Conservation (phyloP, 306 rosid species). For the Neltuma alba region DNA sequence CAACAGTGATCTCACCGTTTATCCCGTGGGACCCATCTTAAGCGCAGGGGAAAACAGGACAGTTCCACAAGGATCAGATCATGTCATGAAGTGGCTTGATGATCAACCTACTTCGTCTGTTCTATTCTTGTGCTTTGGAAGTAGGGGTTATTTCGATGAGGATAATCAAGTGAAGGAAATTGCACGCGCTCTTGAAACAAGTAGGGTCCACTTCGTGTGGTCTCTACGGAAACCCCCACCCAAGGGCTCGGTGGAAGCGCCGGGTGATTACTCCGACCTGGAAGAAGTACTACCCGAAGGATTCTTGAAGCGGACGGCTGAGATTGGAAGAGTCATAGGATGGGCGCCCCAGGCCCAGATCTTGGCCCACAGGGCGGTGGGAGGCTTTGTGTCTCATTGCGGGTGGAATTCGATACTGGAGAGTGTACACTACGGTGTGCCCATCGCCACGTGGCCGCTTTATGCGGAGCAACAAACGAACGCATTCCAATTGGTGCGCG, state of each 20-base stretch:
- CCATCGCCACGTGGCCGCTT: constrained; percentile 3
- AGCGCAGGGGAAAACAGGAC: neutral
- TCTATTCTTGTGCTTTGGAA: constrained; percentile 37
- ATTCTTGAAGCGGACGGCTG: constrained; percentile 40
- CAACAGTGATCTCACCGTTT: neutral
- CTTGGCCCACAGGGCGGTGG: constrained; percentile 32
- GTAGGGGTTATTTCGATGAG: neutral
- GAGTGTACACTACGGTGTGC: neutral
- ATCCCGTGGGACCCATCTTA: neutral
- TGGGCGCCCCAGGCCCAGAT: constrained; percentile 45
- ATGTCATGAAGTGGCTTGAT: neutral
- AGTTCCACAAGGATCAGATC: neutral
- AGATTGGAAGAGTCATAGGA: constrained; percentile 28
- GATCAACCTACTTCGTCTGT: constrained; percentile 23
- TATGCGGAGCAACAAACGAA: neutral
- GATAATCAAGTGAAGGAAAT: neutral
- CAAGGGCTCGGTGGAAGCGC: neutral
- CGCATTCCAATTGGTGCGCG: neutral
- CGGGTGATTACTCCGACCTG: neutral
- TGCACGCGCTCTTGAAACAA: neutral
- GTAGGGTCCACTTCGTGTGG: constrained; percentile 33
- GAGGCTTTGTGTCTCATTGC: constrained; percentile 46
- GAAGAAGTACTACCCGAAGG: constrained; percentile 24
- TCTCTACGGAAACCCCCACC: constrained; percentile 38
- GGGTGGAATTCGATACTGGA: neutral